Percentiles rank a stretch among this genome's conserved stretches.
phyloP scores from a whole-genome alignment of 805 yeast genomes.

The Candida coquimbonensis region DNA sequence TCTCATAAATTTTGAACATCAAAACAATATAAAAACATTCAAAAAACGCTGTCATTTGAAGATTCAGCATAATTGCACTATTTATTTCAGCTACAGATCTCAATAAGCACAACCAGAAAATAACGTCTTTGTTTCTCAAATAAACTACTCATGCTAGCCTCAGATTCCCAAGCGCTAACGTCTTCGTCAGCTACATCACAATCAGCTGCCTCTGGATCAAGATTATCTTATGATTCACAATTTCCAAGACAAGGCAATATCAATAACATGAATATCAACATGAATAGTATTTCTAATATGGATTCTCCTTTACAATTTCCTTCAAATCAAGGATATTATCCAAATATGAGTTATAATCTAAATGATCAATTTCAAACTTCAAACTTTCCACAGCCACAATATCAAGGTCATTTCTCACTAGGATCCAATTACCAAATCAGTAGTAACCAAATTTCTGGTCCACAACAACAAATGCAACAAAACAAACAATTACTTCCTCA shows the following conservation, averaged over 20 bases:
- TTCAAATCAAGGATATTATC: conserved; percentile 2
- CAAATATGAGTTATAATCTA: neutral
- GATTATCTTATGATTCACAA: neutral
- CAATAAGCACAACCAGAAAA: no score
- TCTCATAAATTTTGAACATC: no score
- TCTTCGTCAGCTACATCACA: neutral
- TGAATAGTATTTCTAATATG: neutral
- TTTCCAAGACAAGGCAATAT: neutral
- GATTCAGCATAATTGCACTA: no score
- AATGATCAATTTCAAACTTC: conserved; percentile 1
- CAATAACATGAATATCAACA: neutral
- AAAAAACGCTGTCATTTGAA: no score
- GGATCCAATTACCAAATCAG: neutral
- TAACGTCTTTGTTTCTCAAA: no score
- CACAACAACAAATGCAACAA: neutral
- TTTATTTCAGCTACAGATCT: no score
- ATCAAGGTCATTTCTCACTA: neutral
- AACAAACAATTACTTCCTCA: conserved; percentile 9
- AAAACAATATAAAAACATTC: no score
- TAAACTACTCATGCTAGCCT: neutral
- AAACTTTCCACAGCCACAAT: conserved; percentile 2
- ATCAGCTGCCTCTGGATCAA: neutral
- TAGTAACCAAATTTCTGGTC: neutral
- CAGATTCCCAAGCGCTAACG: neutral
- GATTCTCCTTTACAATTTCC: conserved; percentile 5